Percentiles rank a stretch among this genome's conserved stretches.
Conservation (phyloP, 139 green algal genomes). For the Picochlorum sp. region DNA sequence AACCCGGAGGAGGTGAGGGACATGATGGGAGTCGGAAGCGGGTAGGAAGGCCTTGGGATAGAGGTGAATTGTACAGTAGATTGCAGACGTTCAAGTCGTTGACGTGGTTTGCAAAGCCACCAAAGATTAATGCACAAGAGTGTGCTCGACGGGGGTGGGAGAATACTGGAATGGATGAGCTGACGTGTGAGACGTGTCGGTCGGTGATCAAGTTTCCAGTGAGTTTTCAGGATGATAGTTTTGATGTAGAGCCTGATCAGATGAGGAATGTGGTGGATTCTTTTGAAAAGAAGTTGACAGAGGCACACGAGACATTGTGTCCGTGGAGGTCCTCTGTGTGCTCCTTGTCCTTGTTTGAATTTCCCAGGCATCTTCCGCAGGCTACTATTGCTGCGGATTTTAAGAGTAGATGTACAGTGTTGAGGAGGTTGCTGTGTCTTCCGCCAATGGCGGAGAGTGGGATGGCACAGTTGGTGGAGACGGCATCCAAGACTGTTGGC, state of each 20-base stretch:
- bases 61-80: constrained; percentile 48
- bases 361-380: constrained; percentile 28
- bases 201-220: constrained; percentile 44
- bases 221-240: constrained; percentile 19
- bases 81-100: constrained; percentile 53
- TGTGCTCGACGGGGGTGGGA: constrained; percentile 56
- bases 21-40: too few relatives aligned
- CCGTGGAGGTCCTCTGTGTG: constrained; percentile 42
- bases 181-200: constrained; percentile 55
- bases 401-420: background rate
- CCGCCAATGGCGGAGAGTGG: constrained; percentile 13
- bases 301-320: constrained; percentile 39
- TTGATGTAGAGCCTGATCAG: constrained; percentile 16
- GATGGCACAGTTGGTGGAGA: background rate
- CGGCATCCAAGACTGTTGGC: background rate
- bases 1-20: constrained; percentile 5
- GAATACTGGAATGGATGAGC: constrained; percentile 45
- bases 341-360: constrained; percentile 35
- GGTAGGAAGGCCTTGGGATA: constrained; percentile 44
- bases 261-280: constrained; percentile 5
- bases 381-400: constrained; percentile 19
- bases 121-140: constrained; percentile 36
- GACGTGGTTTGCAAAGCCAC: constrained; percentile 70
- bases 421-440: constrained; percentile 25
- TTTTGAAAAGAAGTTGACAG: constrained; percentile 23